Evolutionary conservation across 768 basidiomycete species (phyloP).

Genomic region (Lyophyllum shimeji): DNA sequence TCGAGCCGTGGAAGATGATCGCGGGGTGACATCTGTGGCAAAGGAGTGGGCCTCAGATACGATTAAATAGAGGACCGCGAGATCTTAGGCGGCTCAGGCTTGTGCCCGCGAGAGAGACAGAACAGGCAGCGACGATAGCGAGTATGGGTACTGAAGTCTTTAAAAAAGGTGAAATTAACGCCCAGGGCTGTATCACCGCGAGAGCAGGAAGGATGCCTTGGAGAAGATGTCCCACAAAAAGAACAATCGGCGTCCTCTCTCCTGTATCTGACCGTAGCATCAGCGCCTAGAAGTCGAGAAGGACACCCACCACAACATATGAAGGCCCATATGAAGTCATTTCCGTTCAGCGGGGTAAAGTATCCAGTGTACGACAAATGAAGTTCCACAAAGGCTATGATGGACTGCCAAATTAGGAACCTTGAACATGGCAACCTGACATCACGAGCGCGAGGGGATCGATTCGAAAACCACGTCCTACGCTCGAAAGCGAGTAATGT

Average conservation of each 20-base stretch:
- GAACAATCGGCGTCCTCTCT: background rate
- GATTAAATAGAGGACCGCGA: background rate
- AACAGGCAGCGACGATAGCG: background rate
- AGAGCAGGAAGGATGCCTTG: background rate
- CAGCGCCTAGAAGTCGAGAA: background rate
- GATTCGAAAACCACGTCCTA: background rate
- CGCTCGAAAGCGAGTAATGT: background rate
- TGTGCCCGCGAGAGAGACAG: background rate
- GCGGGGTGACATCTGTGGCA: constrained; percentile 19
- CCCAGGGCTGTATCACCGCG: constrained; percentile 3
- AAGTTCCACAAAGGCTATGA: background rate
- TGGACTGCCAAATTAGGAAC: background rate
- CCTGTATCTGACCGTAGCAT: background rate
- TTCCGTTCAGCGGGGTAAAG: background rate
- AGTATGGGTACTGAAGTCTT: background rate
- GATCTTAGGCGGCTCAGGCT: background rate
- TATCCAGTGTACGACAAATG: background rate
- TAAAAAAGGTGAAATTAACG: background rate
- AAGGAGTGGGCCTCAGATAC: constrained; percentile 5
- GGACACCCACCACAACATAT: background rate
- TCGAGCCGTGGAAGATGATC: constrained; percentile 20
- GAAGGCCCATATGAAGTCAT: background rate
- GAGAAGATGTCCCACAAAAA: background rate
- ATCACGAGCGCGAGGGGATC: background rate
- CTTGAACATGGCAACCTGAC: background rate